Evolutionary conservation across 2,329 filamentous ascomycete species (phyloP).

Genomic region (Exophiala oligosperma): DNA sequence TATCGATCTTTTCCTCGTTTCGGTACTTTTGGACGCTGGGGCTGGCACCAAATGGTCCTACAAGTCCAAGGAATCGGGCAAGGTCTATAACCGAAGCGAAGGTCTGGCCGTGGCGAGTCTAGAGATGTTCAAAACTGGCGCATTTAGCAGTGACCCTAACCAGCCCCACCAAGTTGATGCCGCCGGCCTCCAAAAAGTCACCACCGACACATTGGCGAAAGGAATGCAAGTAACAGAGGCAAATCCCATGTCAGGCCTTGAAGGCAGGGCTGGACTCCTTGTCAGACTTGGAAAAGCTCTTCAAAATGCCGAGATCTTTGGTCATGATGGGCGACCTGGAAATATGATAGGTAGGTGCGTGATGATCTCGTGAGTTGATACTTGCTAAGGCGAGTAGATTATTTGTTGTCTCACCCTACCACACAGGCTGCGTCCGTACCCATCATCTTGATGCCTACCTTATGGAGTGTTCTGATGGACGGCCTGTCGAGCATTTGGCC

Average conservation of each 20-base stretch:
- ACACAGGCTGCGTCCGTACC: constrained; percentile 87
- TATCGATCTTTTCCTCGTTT: constrained; percentile 63
- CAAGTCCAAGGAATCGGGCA: constrained; percentile 85
- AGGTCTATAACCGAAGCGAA: constrained; percentile 80
- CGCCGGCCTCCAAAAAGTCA: constrained; percentile 72
- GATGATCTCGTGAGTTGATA: constrained; percentile 5
- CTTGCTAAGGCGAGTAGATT: constrained; percentile 57
- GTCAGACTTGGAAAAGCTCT: constrained; percentile 74
- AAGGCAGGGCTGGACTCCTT: constrained; percentile 79
- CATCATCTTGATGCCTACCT: constrained; percentile 79
- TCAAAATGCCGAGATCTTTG: constrained; percentile 74
- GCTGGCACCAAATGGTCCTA: constrained; percentile 91
- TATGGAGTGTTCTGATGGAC: constrained; percentile 90
- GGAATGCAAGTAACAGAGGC: constrained; percentile 80
- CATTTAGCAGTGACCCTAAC: constrained; percentile 66
- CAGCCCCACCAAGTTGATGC: constrained; percentile 92
- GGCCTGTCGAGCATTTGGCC: constrained; percentile 89
- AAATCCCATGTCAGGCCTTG: constrained; percentile 80
- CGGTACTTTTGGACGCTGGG: constrained; percentile 66
- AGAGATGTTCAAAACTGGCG: constrained; percentile 91
- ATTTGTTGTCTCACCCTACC: constrained; percentile 86
- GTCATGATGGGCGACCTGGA: constrained; percentile 78
- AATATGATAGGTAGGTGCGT: constrained; percentile 79
- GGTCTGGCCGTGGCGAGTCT: constrained; percentile 75
- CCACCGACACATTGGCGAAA: constrained; percentile 70